Evolutionary conservation across 1,284 basidiomycete genomes (phyloP), one percentile per base, ranked within the genome.

Genomic region (Taiwanofungus camphoratus): DNA sequence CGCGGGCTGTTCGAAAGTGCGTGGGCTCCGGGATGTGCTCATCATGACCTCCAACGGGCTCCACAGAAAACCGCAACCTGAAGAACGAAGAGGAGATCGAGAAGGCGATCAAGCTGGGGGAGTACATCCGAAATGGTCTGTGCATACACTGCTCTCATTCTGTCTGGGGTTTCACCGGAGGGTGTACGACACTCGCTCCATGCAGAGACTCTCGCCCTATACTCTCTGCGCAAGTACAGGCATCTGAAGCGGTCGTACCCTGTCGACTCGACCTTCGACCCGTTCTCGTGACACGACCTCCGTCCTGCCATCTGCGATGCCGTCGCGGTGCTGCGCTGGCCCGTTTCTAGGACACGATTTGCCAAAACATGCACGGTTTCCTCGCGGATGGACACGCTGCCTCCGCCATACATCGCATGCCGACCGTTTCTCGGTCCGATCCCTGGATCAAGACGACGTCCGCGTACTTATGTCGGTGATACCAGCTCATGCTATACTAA

Each of bases 91-190:
- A 75, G 30, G 82, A 88, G 51, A 85, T 93, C 43, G 84, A 91
- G 64, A 80, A 76, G 49, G 87, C 89, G 2, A 68, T 92, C 39
- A 78, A 77, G 44, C 67, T 92, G 29, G 88, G 82, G 7, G 88
- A 92, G 62, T 92, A 90, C 56, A 92, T 94, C 60, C 90, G 87
- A 65, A 90, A 89, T 58, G 91, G 91, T 89, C 52, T 50, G 78
- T 58, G n/a, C 24, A 12, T 21, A 12, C 19, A 27, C 7, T 48
- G 27, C 24, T 24, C 12, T 24, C 22, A 16, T 16, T 35, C 20
- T 18, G 19, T 37, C 26, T 31, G 15, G 21, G 31, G 11, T 18
- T 12, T n/a, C n/a, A n/a, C n/a, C n/a, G n/a, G n/a, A n/a, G n/a
- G 18, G 31, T 16, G 7, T 27, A 27, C 13, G 26, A 29, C 26